Evolutionary conservation across 345 rosid genomes (phyloP), one percentile per base, ranked within the genome.

Genomic region (Salix exigua): DNA sequence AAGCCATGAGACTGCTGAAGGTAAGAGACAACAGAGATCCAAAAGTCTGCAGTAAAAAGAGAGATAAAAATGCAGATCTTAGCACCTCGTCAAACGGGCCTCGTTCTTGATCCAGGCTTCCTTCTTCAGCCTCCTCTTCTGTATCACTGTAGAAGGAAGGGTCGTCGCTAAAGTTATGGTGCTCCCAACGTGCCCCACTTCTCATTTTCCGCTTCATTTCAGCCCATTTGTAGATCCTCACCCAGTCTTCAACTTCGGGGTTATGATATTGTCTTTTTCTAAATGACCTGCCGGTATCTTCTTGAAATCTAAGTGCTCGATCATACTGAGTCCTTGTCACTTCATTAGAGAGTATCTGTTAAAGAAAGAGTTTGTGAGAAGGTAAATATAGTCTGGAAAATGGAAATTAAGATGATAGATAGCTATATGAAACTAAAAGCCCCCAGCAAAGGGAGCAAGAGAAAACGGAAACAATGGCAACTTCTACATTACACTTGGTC

Each of bases 291-390:
- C 80, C 70, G 61, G 77, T 44, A 42, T 79, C 81, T 68, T 86
- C 91, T 63, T 82, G 85, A 82, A 51, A 78, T 76, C 76, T 78
- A 68, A 91, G 88, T 23, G 80, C 82, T 68, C 69, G 86, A 75
- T 95, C 97, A 76, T 93, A 93, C 63, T 80, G 85, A 62, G 35
- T 74, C 87, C 97, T 89, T 71, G 94, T 62, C 21, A 78, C 81
- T 82, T 91, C 92, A 82, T 91, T 87, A 17, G 94, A 92, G 63
- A 95, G 83, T 40, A 91, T 88, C 99, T 92, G 85, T 78, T 74
- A n/a, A 4, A 4, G 18, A 46, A 46, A 46, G 18, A 14, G 17
- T 62, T n/a, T 23, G 30, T 62, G 6, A 62, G 30, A 62, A n/a
- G 66, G 66, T 25, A 62, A 1, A 25, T 62, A 46, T 46, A 14